Conservation (phyloP, 495 filamentous ascomycete genomes). For the Penicillium lagena region DNA sequence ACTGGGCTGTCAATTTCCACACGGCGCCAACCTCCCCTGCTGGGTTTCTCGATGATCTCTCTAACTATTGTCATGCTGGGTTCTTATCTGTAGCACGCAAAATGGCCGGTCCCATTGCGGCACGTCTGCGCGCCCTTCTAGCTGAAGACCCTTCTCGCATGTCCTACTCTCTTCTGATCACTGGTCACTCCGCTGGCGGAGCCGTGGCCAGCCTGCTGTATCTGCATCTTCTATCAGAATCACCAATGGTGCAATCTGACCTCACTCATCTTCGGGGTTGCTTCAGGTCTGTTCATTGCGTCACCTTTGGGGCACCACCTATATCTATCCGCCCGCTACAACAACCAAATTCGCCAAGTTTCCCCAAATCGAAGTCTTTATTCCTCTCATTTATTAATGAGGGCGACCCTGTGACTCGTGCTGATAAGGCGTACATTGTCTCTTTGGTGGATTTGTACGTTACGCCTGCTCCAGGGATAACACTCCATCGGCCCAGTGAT, state of each 20-base stretch:
- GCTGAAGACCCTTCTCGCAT: slow-evolving; percentile 62
- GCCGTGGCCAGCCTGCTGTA: slow-evolving; percentile 74
- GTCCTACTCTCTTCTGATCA: slow-evolving; percentile 67
- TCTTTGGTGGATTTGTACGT: slow-evolving; percentile 66
- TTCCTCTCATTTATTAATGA: slow-evolving; percentile 79
- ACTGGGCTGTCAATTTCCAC: slow-evolving; percentile 77
- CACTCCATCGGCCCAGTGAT: slow-evolving; percentile 1
- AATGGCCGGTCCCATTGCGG: slow-evolving; percentile 68
- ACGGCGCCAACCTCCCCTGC: slow-evolving; percentile 53
- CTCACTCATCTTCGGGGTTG: slow-evolving; percentile 56
- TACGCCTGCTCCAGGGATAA: slow-evolving; percentile 46
- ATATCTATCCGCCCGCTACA: slow-evolving; percentile 62
- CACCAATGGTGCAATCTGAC: slow-evolving; percentile 46
- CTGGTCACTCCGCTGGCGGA: slow-evolving; percentile 78
- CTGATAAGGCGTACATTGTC: slow-evolving; percentile 66
- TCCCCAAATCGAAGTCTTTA: slow-evolving; percentile 47
- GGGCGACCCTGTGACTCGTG: slow-evolving; percentile 72
- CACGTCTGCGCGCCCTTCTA: slow-evolving; percentile 58
- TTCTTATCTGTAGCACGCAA: slow-evolving; percentile 68
- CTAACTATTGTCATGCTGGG: slow-evolving; percentile 71
- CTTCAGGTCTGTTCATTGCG: slow-evolving; percentile 73
- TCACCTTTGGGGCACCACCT: slow-evolving; percentile 78
- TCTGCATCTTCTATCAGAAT: slow-evolving; percentile 63
- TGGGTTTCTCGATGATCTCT: slow-evolving; percentile 68
- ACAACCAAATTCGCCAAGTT: slow-evolving; percentile 36